Evolutionary conservation across 1,284 basidiomycete genomes (phyloP).

Genomic region (Moesziomyces antarcticus): DNA sequence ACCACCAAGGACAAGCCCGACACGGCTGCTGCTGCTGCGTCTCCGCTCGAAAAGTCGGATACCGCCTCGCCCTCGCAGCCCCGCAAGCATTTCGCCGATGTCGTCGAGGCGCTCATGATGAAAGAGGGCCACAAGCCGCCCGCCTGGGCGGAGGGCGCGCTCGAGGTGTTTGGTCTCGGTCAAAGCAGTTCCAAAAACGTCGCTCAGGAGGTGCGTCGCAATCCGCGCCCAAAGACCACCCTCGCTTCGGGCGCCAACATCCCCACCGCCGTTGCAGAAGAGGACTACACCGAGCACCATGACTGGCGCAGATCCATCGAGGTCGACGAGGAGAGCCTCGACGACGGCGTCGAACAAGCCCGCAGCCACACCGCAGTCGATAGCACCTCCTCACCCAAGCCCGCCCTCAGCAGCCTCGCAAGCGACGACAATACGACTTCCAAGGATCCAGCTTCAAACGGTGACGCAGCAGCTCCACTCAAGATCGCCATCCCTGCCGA

Average conservation of each 20-base stretch:
- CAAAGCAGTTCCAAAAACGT: conserved; percentile 58
- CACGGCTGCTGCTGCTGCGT: not conserved
- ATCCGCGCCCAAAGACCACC: conserved; percentile 39
- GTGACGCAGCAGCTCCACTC: not conserved
- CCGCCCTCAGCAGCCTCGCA: conserved; percentile 12
- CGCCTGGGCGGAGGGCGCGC: conserved; percentile 62
- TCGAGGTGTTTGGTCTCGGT: conserved; percentile 61
- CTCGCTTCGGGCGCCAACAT: conserved; percentile 41
- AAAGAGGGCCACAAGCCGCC: conserved; percentile 60
- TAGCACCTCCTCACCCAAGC: conserved; percentile 16
- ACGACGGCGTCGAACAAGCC: conserved; percentile 23
- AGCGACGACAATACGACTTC: conserved; percentile 12
- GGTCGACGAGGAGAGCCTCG: conserved; percentile 27
- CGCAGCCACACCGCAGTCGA: conserved; percentile 34
- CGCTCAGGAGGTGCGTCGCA: conserved; percentile 53
- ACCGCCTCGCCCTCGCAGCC: conserved; percentile 13
- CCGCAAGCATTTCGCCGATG: conserved; percentile 55
- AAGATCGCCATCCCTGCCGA: not conserved
- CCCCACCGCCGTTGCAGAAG: conserved; percentile 53
- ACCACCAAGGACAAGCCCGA: conserved; percentile 14
- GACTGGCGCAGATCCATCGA: conserved; percentile 22
- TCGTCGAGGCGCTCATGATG: conserved; percentile 60
- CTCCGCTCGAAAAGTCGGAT: conserved; percentile 14
- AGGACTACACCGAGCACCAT: conserved; percentile 23
- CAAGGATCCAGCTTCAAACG: not conserved